Conservation (phyloP, 192 early-diverging fungal genomes). For the Oehlia diaphana region DNA sequence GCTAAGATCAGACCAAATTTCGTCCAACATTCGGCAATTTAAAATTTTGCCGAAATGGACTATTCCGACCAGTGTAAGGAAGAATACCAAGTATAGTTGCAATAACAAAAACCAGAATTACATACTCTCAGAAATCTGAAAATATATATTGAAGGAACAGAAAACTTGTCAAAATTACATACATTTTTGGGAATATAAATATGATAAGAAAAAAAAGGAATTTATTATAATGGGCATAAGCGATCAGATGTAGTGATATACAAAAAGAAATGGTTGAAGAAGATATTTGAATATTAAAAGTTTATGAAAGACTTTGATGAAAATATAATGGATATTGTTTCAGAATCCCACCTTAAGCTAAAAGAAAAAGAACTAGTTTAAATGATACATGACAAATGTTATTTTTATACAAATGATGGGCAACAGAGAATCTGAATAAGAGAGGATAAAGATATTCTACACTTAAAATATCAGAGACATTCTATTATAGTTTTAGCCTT, state of each 20-base stretch:
- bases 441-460: background rate
- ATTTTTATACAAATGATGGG: constrained; percentile 27
- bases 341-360: background rate
- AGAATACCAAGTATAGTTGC: background rate
- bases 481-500: constrained; percentile 29
- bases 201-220: too few species aligned
- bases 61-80: too few species aligned
- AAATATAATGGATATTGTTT: background rate
- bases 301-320: constrained; percentile 23
- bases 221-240: too few species aligned
- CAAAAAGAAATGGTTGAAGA: constrained; percentile 15
- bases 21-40: too few species aligned
- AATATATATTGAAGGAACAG: background rate
- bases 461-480: background rate
- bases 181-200: background rate
- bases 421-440: constrained; percentile 14
- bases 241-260: constrained; percentile 23
- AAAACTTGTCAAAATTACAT: constrained; percentile 16
- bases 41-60: too few species aligned
- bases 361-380: constrained; percentile 20
- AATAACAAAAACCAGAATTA: background rate
- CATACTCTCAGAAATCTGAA: background rate
- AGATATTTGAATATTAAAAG: constrained; percentile 22
- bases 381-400: constrained; percentile 23
- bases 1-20: too few species aligned